phyloP scores from a whole-genome alignment of 2,329 filamentous ascomycete genomes.

The Shiraia bambusicola region DNA sequence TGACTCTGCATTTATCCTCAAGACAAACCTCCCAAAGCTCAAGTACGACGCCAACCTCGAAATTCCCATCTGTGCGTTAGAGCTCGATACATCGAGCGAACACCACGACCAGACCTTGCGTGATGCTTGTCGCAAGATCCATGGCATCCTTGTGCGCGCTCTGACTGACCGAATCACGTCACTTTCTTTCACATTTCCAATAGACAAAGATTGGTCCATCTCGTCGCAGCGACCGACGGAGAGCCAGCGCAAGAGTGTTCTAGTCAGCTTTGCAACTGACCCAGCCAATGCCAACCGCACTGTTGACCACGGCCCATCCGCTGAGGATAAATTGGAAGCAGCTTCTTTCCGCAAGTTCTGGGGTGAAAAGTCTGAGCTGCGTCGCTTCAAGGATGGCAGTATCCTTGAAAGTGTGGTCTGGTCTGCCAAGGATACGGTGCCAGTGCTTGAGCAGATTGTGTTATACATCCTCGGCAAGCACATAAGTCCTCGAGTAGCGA shows the following conservation, averaged over 20 bases:
- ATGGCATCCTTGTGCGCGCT: constrained; percentile 67
- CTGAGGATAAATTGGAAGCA: constrained; percentile 82
- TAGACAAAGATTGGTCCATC: constrained; percentile 40
- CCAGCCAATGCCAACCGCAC: constrained; percentile 69
- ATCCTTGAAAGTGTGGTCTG: constrained; percentile 92
- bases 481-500: constrained; percentile 60
- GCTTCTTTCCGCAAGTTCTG: constrained; percentile 85
- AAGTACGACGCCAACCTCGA: constrained; percentile 58
- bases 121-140: constrained; percentile 58
- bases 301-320: constrained; percentile 84
- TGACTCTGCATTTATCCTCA: constrained; percentile 76
- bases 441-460: constrained; percentile 78
- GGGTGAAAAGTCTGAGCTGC: constrained; percentile 89
- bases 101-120: constrained; percentile 30
- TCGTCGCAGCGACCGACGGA: constrained; percentile 26
- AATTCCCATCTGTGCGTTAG: constrained; percentile 40
- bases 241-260: constrained; percentile 47
- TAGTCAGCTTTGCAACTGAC: constrained; percentile 72
- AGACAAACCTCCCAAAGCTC: constrained; percentile 53
- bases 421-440: constrained; percentile 61
- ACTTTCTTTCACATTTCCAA: constrained; percentile 49
- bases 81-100: constrained; percentile 22
- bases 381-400: constrained; percentile 92
- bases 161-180: constrained; percentile 73
- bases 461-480: constrained; percentile 70